Evolutionary conservation across 2,329 filamentous ascomycete genomes (phyloP).

Genomic region (Aspergillus quadrilineatus): DNA sequence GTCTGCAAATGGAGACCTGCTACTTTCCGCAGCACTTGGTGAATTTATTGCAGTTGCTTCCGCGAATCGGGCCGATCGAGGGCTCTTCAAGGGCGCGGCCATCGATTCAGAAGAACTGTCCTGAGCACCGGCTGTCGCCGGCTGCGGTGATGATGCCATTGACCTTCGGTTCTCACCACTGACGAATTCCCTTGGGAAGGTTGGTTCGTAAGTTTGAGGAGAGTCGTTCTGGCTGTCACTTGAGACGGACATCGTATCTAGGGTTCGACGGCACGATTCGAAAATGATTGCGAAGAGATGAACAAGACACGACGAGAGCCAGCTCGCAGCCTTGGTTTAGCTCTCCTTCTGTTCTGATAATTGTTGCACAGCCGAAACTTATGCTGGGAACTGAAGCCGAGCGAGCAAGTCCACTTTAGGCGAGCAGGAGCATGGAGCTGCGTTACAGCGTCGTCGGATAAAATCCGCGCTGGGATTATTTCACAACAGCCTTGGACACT

Average conservation of each 20-base stretch:
- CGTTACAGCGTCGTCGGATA: background rate
- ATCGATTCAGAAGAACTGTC: slow-evolving; percentile 35
- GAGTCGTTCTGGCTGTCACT: slow-evolving; percentile 27
- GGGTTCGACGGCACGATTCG: background rate
- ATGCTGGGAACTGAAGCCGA: background rate
- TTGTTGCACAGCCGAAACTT: background rate
- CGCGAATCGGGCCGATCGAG: slow-evolving; percentile 62
- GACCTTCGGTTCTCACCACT: slow-evolving; percentile 31
- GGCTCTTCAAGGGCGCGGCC: slow-evolving; percentile 47
- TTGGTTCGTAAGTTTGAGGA: slow-evolving; percentile 35
- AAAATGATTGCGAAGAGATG: slow-evolving; percentile 7
- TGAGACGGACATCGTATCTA: slow-evolving; percentile 26
- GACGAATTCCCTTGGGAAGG: slow-evolving; percentile 42
- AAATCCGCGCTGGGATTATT: background rate
- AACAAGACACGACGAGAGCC: slow-evolving; percentile 33
- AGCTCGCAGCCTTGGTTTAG: slow-evolving; percentile 29
- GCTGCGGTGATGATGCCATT: slow-evolving; percentile 30
- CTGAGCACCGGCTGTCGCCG: slow-evolving; percentile 25
- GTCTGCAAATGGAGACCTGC: slow-evolving; percentile 53
- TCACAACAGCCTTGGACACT: background rate
- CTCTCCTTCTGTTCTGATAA: background rate
- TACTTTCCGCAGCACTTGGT: slow-evolving; percentile 53
- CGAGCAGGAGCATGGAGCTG: background rate
- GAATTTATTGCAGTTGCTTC: slow-evolving; percentile 66
- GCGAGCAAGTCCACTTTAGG: slow-evolving; percentile 1